Evolutionary conservation across 345 rosid species (phyloP).

Genomic region (Ceriops decandra): DNA sequence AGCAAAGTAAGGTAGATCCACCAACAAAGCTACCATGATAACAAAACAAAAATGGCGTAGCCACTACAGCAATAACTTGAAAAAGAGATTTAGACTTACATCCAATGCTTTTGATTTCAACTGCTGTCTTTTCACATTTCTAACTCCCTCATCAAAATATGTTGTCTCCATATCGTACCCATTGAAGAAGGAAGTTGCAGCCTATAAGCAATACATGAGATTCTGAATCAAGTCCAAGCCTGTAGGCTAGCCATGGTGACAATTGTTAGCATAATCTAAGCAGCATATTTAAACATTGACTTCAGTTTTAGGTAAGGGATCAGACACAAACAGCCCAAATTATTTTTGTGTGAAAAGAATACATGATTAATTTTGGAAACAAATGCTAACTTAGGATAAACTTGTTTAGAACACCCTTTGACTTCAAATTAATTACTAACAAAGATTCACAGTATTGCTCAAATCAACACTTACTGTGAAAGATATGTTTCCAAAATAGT

Average conservation of each 20-base stretch:
- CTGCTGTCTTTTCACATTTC: conserved; percentile 51
- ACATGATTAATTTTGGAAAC: background rate
- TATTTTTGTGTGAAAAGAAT: background rate
- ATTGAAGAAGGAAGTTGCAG: conserved; percentile 16
- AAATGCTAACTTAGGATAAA: background rate
- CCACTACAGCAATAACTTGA: background rate
- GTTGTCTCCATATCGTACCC: conserved; percentile 64
- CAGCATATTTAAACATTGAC: conserved; percentile 1
- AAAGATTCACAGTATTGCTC: background rate
- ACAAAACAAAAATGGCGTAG: no score
- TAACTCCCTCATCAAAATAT: conserved; percentile 73
- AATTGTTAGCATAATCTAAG: background rate
- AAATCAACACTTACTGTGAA: conserved; percentile 23
- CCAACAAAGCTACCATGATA: no score
- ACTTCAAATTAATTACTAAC: background rate
- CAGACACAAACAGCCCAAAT: background rate
- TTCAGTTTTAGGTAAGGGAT: background rate
- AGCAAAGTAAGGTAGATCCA: no score
- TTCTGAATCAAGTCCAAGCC: conserved; percentile 9
- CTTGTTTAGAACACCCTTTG: background rate
- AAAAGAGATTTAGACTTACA: conserved; percentile 33
- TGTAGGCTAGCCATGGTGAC: background rate
- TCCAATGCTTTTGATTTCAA: conserved; percentile 59
- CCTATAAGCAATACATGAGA: conserved; percentile 2
- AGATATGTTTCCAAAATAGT: conserved; percentile 26